Conservation (phyloP, 148 eudicot species). For the Vaccinium macrocarpon region DNA sequence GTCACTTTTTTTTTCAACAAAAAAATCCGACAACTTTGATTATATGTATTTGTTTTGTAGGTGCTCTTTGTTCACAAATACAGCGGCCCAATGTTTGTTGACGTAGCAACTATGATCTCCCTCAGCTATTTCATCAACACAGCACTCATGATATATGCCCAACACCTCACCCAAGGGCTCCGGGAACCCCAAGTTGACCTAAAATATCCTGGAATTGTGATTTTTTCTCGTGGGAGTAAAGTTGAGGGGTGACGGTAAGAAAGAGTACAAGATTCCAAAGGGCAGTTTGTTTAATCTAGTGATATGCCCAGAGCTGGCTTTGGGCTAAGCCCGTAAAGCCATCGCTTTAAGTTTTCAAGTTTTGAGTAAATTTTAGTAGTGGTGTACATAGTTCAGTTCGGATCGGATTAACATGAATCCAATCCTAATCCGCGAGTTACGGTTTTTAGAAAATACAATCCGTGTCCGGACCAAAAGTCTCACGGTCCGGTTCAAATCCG, state of each 20-base stretch:
- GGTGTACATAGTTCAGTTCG: no score
- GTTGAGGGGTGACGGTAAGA: conserved; percentile 14
- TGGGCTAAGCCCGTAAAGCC: no score
- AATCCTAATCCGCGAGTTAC: no score
- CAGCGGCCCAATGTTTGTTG: conserved; percentile 25
- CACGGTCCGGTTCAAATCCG: no score
- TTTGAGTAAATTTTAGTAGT: no score
- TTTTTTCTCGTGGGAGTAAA: conserved; percentile 15
- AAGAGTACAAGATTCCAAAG: conserved; percentile 55
- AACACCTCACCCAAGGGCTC: conserved; percentile 14
- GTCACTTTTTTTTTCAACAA: no score
- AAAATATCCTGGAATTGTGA: conserved; percentile 3
- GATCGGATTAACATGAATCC: no score
- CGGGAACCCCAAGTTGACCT: conserved; percentile 19
- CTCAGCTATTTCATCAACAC: conserved; percentile 19
- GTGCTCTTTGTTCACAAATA: conserved; percentile 29
- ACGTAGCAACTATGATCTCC: conserved; percentile 18
- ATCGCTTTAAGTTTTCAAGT: no score
- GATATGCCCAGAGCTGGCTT: conserved; percentile 59
- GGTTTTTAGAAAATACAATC: no score
- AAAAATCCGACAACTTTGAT: no score
- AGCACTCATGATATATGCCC: conserved; percentile 20
- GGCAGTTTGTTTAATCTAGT: conserved; percentile 54
- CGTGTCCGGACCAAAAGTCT: no score
- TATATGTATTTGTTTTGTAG: not conserved